Percentiles rank a stretch among this genome's conserved stretches.
phyloP scores from a whole-genome alignment of 768 basidiomycete species.

The Trametes cingulata region DNA sequence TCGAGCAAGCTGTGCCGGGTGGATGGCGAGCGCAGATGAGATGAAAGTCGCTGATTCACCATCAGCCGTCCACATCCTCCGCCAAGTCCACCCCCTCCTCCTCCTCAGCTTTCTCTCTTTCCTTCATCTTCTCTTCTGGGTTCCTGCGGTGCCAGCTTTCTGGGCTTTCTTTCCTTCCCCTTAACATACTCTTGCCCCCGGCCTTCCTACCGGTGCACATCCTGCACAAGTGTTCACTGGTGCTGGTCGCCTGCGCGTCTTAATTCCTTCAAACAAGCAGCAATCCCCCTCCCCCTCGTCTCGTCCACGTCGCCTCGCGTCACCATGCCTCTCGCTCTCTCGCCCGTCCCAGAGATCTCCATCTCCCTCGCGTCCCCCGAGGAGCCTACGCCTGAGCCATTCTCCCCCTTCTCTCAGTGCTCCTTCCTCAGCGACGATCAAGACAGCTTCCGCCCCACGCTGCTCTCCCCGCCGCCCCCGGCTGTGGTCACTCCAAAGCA shows the following conservation, averaged over 20 bases:
- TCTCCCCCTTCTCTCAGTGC: slow-evolving; percentile 57
- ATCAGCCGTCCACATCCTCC: slow-evolving; percentile 4
- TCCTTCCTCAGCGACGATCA: slow-evolving; percentile 36
- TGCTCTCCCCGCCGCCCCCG: slow-evolving; percentile 56
- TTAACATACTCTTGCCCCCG: slow-evolving; percentile 27
- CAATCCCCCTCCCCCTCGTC: slow-evolving; percentile 18
- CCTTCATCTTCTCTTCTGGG: slow-evolving; percentile 21
- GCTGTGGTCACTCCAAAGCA: slow-evolving; percentile 42
- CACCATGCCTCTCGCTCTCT: slow-evolving; percentile 35
- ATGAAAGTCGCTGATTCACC: background rate
- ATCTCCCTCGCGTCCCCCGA: slow-evolving; percentile 70
- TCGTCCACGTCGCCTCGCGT: slow-evolving; percentile 27
- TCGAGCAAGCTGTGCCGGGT: slow-evolving; percentile 4
- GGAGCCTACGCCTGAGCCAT: slow-evolving; percentile 51
- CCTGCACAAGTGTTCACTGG: slow-evolving; percentile 29
- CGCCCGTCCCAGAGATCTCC: slow-evolving; percentile 64
- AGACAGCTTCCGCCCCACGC: slow-evolving; percentile 57
- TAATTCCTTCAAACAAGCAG: slow-evolving; percentile 14
- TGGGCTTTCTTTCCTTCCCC: slow-evolving; percentile 38
- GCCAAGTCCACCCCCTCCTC: slow-evolving; percentile 19
- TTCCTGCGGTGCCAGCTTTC: slow-evolving; percentile 27
- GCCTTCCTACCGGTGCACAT: slow-evolving; percentile 26
- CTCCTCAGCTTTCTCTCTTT: slow-evolving; percentile 21
- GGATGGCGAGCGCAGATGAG: background rate
- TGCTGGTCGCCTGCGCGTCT: slow-evolving; percentile 36